These are phyloP conservation scores for Phylloporus sp. DNA, from an alignment of 768 basidiomycete genomes.

Conservation along the genomic window DNA sequence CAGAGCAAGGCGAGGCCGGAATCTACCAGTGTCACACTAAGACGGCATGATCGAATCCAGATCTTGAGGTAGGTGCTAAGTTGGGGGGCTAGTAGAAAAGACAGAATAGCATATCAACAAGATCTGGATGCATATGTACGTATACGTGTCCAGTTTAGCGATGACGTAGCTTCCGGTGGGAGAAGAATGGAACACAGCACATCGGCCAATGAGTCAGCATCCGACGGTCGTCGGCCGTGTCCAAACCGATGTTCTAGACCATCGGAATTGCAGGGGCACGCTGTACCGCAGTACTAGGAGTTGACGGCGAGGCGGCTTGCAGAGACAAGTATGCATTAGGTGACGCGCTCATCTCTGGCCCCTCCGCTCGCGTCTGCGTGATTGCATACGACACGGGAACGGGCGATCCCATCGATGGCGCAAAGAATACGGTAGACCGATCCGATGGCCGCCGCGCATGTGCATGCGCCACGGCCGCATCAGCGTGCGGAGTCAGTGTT, in stretches of 20 bases:
- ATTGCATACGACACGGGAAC: slow-evolving; percentile 3
- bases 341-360: background rate
- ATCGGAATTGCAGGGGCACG: slow-evolving; percentile 19
- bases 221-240: too few species aligned
- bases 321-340: background rate
- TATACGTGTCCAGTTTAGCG: too few species aligned
- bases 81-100: too few species aligned
- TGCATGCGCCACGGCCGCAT: background rate
- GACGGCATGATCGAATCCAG: too few species aligned
- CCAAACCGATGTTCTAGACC: slow-evolving; percentile 11
- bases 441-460: slow-evolving; percentile 9
- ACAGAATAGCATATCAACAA: too few species aligned
- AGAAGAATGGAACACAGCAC: too few species aligned
- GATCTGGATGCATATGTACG: too few species aligned
- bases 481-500: background rate
- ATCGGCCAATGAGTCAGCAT: too few species aligned
- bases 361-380: background rate
- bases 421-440: slow-evolving; percentile 3
- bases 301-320: slow-evolving; percentile 5
- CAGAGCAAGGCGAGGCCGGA: too few species aligned
- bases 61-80: too few species aligned
- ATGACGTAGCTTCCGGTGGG: too few species aligned
- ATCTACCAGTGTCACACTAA: too few species aligned
- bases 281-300: background rate
- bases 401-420: background rate